Conservation (phyloP, 345 rosid genomes). For the Populus davidiana region DNA sequence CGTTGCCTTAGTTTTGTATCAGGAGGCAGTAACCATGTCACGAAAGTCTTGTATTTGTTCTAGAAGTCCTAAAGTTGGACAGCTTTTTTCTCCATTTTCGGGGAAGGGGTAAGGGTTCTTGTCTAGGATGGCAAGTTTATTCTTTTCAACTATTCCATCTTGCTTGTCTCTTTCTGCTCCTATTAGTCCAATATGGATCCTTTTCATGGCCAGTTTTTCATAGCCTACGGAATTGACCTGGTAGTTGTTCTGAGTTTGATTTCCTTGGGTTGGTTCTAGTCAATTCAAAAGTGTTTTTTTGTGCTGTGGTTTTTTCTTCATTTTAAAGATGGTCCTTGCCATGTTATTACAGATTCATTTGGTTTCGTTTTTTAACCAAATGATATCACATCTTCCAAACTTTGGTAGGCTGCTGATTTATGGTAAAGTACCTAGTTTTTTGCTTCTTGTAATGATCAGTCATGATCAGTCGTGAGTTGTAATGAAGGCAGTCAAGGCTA, state of each 20-base stretch:
- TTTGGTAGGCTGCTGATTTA: not conserved
- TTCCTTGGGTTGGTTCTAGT: not conserved
- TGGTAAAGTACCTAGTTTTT: not conserved
- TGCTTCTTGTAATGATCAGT: not conserved
- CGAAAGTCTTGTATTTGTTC: too few relatives aligned
- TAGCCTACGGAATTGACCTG: not conserved
- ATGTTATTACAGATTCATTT: not conserved
- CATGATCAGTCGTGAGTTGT: not conserved
- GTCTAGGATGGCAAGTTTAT: not conserved
- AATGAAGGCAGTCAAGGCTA: not conserved
- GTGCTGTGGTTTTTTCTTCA: conserved; percentile 3
- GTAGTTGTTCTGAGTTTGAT: not conserved
- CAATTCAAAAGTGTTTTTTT: not conserved
- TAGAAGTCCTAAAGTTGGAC: not conserved
- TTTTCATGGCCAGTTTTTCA: not conserved
- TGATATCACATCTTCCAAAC: not conserved
- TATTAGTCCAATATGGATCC: not conserved
- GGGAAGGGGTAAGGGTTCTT: not conserved
- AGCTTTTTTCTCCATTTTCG: not conserved
- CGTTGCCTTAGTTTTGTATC: not conserved
- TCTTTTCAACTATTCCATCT: not conserved
- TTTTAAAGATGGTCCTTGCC: not conserved
- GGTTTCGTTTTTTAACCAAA: not conserved
- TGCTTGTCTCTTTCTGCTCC: not conserved
- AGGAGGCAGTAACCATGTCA: not conserved